phyloP scores from a whole-genome alignment of 2,329 filamentous ascomycete species.

The Pseudofabraea citricarpa region DNA sequence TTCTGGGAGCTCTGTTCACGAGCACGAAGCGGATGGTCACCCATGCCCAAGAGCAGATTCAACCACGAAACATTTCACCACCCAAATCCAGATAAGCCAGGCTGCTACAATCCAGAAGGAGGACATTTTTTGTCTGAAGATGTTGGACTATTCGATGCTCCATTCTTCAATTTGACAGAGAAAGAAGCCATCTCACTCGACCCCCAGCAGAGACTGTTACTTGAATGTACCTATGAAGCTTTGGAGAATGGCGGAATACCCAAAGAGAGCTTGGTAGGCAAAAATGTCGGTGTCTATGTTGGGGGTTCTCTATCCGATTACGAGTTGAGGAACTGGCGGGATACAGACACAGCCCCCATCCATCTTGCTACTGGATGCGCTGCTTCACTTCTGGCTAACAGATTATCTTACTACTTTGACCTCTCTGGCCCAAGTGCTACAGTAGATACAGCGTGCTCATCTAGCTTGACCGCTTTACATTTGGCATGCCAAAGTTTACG shows the following conservation, averaged over 20 bases:
- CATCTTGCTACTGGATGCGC: slow-evolving; percentile 21
- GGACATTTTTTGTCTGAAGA: slow-evolving; percentile 24
- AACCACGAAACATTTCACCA: slow-evolving; percentile 51
- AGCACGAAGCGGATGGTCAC: slow-evolving; percentile 31
- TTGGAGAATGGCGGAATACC: slow-evolving; percentile 22
- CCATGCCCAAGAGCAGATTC: slow-evolving; percentile 32
- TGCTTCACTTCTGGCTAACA: slow-evolving; percentile 6
- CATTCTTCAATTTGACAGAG: slow-evolving; percentile 24
- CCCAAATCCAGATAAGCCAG: slow-evolving; percentile 33
- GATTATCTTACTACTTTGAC: slow-evolving; percentile 20
- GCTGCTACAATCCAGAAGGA: slow-evolving; percentile 19
- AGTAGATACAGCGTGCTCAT: slow-evolving; percentile 48
- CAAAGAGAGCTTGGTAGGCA: slow-evolving; percentile 12
- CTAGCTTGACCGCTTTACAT: slow-evolving; percentile 49
- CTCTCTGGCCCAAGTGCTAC: slow-evolving; percentile 4
- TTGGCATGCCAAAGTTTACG: slow-evolving; percentile 47
- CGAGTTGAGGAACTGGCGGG: slow-evolving; percentile 12
- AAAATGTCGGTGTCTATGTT: slow-evolving; percentile 13
- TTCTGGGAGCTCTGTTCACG: slow-evolving; percentile 35
- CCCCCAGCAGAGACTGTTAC: slow-evolving; percentile 24
- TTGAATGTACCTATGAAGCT: slow-evolving; percentile 24
- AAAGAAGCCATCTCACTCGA: slow-evolving; percentile 25
- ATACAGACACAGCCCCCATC: slow-evolving; percentile 17
- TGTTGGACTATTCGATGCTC: slow-evolving; percentile 23
- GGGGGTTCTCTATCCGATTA: slow-evolving; percentile 5